phyloP scores from a whole-genome alignment of 192 early-diverging fungal genomes.

The Coemansia sp. region DNA sequence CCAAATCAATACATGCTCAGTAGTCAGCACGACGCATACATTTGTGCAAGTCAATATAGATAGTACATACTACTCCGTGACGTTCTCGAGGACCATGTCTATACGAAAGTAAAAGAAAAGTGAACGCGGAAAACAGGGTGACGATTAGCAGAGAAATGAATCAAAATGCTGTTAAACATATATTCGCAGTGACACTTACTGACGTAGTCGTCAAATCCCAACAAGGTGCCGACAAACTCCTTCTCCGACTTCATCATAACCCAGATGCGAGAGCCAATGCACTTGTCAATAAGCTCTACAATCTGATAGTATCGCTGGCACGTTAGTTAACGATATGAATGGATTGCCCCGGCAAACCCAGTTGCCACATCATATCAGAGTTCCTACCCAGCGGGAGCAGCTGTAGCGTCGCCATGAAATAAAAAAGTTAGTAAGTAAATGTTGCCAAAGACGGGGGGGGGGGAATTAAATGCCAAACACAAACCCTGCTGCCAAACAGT shows the following conservation, averaged over 20 bases:
- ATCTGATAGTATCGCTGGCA: not conserved
- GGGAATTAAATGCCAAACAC: not conserved
- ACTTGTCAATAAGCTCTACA: slow-evolving; percentile 95
- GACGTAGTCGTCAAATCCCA: slow-evolving; percentile 99
- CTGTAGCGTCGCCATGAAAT: slow-evolving; percentile 44
- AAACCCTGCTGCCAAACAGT: no score
- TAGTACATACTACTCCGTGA: slow-evolving; percentile 74
- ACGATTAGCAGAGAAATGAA: not conserved
- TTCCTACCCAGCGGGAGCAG: slow-evolving; percentile 54
- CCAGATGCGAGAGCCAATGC: slow-evolving; percentile 96
- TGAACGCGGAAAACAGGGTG: not conserved
- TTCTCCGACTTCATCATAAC: slow-evolving; percentile 96
- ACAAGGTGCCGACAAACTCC: slow-evolving; percentile 93
- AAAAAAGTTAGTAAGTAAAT: not conserved
- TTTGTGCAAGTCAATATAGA: slow-evolving; percentile 23
- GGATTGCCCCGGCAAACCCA: not conserved
- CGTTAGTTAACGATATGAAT: not conserved
- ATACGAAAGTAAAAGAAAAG: slow-evolving; percentile 29
- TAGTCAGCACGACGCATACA: not conserved
- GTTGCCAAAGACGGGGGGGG: not conserved
- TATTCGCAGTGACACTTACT: slow-evolving; percentile 55
- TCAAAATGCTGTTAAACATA: not conserved
- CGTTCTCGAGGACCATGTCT: slow-evolving; percentile 96
- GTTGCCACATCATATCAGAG: not conserved
- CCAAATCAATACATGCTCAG: not conserved